A percentile compares a stretch with the other conserved stretches of the same genome.
Evolutionary conservation across 208 protist species (phyloP).

Genomic region (Lotmaria passim): DNA sequence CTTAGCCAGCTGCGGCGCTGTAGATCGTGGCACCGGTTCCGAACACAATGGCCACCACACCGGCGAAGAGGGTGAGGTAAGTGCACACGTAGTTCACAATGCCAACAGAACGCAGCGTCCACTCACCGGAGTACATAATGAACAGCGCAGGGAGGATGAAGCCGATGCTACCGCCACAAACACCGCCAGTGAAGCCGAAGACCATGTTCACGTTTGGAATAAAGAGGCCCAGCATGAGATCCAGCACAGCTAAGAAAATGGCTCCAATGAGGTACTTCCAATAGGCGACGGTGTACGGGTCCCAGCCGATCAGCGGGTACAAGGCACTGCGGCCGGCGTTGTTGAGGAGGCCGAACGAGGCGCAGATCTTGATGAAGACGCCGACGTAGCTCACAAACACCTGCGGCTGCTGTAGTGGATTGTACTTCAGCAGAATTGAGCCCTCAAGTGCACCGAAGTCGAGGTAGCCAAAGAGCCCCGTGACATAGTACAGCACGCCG

Average conservation of each 20-base stretch:
- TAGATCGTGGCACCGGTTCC: constrained; percentile 65
- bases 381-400: constrained; percentile 58
- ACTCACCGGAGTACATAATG: constrained; percentile 58
- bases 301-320: constrained; percentile 41
- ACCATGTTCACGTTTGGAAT: constrained; percentile 76
- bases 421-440: constrained; percentile 67
- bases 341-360: constrained; percentile 49
- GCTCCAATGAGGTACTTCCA: constrained; percentile 45
- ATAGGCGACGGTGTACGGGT: constrained; percentile 34
- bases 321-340: constrained; percentile 48
- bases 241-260: constrained; percentile 23
- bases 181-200: constrained; percentile 62
- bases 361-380: constrained; percentile 72
- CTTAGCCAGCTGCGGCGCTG: constrained; percentile 16
- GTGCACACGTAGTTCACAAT: constrained; percentile 48
- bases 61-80: constrained; percentile 51
- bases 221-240: constrained; percentile 61
- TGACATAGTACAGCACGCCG: constrained; percentile 52
- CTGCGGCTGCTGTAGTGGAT: constrained; percentile 43
- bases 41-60: constrained; percentile 63
- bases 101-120: constrained; percentile 41
- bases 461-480: constrained; percentile 66
- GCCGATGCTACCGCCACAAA: constrained; percentile 59
- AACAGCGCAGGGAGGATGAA: constrained; percentile 79
- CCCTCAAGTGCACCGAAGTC: constrained; percentile 54